Conservation (phyloP, 768 basidiomycete species). For the Strobilomyces confusus region DNA sequence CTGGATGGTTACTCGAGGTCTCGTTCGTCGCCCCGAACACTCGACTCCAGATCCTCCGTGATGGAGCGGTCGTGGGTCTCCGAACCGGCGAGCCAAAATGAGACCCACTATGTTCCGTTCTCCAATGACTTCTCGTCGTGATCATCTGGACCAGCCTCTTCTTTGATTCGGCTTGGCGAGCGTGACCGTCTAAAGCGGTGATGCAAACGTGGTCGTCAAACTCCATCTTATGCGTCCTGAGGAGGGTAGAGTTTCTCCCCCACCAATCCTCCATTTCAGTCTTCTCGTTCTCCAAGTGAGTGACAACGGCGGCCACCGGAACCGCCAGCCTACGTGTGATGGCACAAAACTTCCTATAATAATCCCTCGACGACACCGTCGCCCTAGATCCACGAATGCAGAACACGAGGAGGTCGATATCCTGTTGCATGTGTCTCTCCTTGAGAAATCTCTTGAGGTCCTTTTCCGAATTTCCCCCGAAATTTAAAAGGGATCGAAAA, state of each 20-base stretch:
- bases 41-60: background rate
- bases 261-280: conserved; percentile 30
- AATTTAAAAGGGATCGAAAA: conserved; percentile 6
- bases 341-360: conserved; percentile 34
- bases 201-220: conserved; percentile 39
- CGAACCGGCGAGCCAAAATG: conserved; percentile 12
- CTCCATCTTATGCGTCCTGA: conserved; percentile 26
- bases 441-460: conserved; percentile 20
- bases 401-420: conserved; percentile 39
- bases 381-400: conserved; percentile 35
- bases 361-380: conserved; percentile 22
- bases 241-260: conserved; percentile 23
- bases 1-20: background rate
- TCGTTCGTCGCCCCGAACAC: background rate
- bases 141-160: conserved; percentile 14
- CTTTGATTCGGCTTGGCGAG: conserved; percentile 10
- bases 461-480: conserved; percentile 10
- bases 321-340: conserved; percentile 35
- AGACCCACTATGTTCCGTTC: background rate
- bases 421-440: conserved; percentile 17
- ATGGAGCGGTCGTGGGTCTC: background rate
- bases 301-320: conserved; percentile 37
- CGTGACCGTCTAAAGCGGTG: conserved; percentile 23
- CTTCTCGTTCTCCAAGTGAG: conserved; percentile 29
- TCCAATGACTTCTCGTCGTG: conserved; percentile 8